Base-by-base conservation (phyloP, 352 stramenopile genomes). In the Phytophthora pistaciae region DNA sequence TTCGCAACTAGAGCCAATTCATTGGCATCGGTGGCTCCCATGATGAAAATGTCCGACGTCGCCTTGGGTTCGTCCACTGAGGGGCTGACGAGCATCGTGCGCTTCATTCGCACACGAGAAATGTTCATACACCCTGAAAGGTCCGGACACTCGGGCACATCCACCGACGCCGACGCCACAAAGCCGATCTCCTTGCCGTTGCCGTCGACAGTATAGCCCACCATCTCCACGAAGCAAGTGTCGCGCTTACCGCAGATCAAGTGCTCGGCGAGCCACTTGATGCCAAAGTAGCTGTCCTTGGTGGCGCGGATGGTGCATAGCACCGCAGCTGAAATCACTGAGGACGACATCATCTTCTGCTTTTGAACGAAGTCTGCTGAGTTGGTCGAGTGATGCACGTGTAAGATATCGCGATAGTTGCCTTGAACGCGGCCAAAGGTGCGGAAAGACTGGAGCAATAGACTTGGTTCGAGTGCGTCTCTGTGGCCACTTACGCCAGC, bases 341-440 rank as follows among this genome's bases (percentile, higher is more conserved):
- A 61, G 3, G 79, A 77, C 0, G 70, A 90, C 18, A 90, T n/a
- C n/a, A 90, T 50, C 38, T 76, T 77, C 48, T 90, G 79, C 40
- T 82, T 69, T 48, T 80, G 76, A 7, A 83, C 25, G 48, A 85
- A 82, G 49, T 87, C 77, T 4, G 44, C 20, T 4, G 77, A 79
- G 46, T 73, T 87, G 4, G 72, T 64, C 3, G 82, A 61, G 54
- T 78, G 66, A 40, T 87, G 73, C 0, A 68, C 79, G n/a, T 68
- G 66, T 3, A 87, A 58, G 20, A 90, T 86, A 59, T 86, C 79
- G 9, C 71, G 67, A 60, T 85, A 87, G 58, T 80, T 74, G 25
- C 82, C 82, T 70, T 90, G 82, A 14, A 90, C 70, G 6, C 68
- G 74, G 1, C 81, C 81, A 31, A 85, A 84, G 10, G 70, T 84